A percentile compares a stretch with the other conserved stretches of the same genome.
Conservation (phyloP, 768 basidiomycete species). For the Cystobasidium tubakii region DNA sequence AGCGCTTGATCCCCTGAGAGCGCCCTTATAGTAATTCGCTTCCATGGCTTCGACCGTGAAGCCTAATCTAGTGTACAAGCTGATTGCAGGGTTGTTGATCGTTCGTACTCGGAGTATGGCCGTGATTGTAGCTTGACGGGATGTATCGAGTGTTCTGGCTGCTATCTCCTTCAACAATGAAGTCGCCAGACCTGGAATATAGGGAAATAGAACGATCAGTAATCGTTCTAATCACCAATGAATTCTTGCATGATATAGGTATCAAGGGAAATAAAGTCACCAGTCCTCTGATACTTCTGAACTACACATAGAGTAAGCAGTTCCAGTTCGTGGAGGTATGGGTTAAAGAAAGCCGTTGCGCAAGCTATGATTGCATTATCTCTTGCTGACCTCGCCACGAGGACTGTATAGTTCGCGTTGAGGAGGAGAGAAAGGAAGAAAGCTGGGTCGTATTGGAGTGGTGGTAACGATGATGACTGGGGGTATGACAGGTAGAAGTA, state of each 20-base stretch:
- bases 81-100: neutral
- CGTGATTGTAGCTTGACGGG: neutral
- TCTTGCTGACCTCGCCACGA: neutral
- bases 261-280: neutral
- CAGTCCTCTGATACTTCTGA: neutral
- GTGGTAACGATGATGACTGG: neutral
- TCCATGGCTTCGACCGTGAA: neutral
- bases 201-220: too few relatives aligned
- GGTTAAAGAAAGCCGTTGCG: neutral
- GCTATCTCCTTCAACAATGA: neutral
- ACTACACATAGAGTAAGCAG: neutral
- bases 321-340: neutral
- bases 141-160: neutral
- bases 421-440: conserved; percentile 5
- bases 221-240: too few relatives aligned
- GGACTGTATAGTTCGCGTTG: neutral
- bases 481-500: too few relatives aligned
- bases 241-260: neutral
- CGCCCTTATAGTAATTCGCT: neutral
- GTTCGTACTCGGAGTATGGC: neutral
- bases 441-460: neutral
- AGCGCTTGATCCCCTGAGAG: neutral
- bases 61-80: neutral
- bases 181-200: neutral
- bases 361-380: neutral